Evolutionary conservation across 805 yeast species (phyloP).

Genomic region (Yamadazyma takamatsuzukensis): DNA sequence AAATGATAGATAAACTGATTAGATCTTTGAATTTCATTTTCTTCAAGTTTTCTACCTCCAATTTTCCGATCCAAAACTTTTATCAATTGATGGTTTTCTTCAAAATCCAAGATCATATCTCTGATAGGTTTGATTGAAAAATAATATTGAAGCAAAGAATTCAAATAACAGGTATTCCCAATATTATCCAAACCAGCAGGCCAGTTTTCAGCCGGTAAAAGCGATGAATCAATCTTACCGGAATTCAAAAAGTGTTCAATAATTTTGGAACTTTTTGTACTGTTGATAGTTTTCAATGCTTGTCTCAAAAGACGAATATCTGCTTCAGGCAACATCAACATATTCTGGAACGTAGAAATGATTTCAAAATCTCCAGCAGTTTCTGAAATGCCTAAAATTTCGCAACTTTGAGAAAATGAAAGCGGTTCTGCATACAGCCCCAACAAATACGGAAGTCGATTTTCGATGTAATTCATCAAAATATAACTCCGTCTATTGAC

Average conservation of each 20-base stretch:
- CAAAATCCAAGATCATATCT: conserved; percentile 56
- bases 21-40: conserved; percentile 75
- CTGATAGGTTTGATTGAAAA: conserved; percentile 83
- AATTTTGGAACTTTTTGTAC: conserved; percentile 49
- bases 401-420: conserved; percentile 35
- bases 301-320: conserved; percentile 56
- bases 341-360: conserved; percentile 43
- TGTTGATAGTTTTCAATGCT: conserved; percentile 56
- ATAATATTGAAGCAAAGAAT: conserved; percentile 86
- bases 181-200: conserved; percentile 93
- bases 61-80: conserved; percentile 46
- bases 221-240: conserved; percentile 57
- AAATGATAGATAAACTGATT: conserved; percentile 76
- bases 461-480: conserved; percentile 53
- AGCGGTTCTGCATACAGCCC: conserved; percentile 5
- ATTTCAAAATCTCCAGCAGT: conserved; percentile 56
- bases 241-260: conserved; percentile 53
- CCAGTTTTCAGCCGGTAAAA: conserved; percentile 62
- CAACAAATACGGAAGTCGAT: conserved; percentile 31
- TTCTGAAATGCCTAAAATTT: conserved; percentile 45
- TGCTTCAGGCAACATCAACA: conserved; percentile 16
- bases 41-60: conserved; percentile 83
- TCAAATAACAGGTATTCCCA: conserved; percentile 93
- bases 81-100: conserved; percentile 22
- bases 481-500: conserved; percentile 51